These are phyloP conservation scores for Aspergillus sp. DNA, from an alignment of 2,329 filamentous ascomycete genomes.

Conservation along the genomic window DNA sequence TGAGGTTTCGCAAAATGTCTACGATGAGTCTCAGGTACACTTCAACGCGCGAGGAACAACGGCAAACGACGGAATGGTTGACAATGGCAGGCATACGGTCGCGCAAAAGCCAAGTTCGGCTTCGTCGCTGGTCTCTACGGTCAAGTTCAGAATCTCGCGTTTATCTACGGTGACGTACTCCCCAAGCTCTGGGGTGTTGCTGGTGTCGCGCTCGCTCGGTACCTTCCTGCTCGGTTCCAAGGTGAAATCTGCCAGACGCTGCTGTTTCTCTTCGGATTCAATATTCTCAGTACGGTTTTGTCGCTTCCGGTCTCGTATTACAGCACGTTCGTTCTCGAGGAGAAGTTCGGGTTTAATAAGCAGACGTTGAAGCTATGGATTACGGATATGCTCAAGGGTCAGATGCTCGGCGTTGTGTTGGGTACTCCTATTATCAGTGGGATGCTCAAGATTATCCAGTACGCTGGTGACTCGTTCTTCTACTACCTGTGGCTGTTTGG, in stretches of 20 bases:
- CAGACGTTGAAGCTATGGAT: conserved; percentile 85
- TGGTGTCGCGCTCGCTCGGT: conserved; percentile 65
- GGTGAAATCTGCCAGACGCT: conserved; percentile 94
- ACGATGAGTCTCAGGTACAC: conserved; percentile 78
- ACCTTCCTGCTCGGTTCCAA: conserved; percentile 69
- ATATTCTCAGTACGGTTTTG: conserved; percentile 70
- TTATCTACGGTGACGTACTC: conserved; percentile 85
- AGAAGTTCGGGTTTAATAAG: conserved; percentile 98
- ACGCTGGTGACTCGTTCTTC: conserved; percentile 91
- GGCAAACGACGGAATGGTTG: background rate
- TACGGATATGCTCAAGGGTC: conserved; percentile 84
- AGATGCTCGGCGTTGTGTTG: conserved; percentile 70
- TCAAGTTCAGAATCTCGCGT: conserved; percentile 79
- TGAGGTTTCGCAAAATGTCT: conserved; percentile 83
- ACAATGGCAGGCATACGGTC: conserved; percentile 65
- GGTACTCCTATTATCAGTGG: conserved; percentile 83
- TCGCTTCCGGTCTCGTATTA: conserved; percentile 80
- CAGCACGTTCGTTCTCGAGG: conserved; percentile 90
- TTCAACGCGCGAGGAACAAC: background rate
- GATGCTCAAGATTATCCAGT: conserved; percentile 89
- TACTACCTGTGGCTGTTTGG: conserved; percentile 96
- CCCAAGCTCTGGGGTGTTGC: conserved; percentile 84
- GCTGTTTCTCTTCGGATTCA: conserved; percentile 82
- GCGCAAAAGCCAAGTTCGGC: conserved; percentile 87
- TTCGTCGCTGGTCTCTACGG: conserved; percentile 74